phyloP scores from a whole-genome alignment of 2,329 filamentous ascomycete genomes.

The Fusarium verticillioides region DNA sequence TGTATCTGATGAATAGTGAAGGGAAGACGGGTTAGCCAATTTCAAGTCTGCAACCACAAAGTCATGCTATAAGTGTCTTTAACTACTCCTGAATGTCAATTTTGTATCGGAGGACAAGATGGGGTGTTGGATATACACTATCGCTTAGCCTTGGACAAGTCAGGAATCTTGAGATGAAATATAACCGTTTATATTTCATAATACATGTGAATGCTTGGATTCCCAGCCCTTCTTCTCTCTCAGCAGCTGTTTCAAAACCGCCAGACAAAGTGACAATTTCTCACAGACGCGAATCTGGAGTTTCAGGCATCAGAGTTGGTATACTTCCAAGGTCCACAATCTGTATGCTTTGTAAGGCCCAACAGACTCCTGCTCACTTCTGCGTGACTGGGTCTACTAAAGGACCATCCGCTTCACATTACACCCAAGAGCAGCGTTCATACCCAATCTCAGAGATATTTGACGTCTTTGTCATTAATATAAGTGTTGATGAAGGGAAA shows the following conservation, averaged over 20 bases:
- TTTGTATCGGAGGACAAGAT: not conserved
- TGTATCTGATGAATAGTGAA: not conserved
- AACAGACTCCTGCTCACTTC: not conserved
- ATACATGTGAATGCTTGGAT: not conserved
- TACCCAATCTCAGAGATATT: not conserved
- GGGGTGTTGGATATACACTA: not conserved
- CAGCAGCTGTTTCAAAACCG: not conserved
- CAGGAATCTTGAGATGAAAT: not conserved
- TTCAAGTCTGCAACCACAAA: not conserved
- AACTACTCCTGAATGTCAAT: not conserved
- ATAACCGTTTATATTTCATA: too few relatives aligned
- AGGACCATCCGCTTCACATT: not conserved
- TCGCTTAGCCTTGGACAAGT: fast-evolving
- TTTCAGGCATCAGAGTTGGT: not conserved
- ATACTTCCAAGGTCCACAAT: fast-evolving
- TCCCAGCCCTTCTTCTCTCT: not conserved
- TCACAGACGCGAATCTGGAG: fast-evolving
- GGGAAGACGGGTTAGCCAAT: not conserved
- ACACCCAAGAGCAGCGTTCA: not conserved
- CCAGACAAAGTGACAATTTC: not conserved
- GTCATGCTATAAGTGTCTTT: too few relatives aligned
- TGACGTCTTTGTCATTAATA: fast-evolving
- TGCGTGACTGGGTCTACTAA: not conserved
- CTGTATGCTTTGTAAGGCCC: not conserved
- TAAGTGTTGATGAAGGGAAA: fast-evolving